Conservation (phyloP, 2,329 filamentous ascomycete genomes). For the Epichloe aotearoae region DNA sequence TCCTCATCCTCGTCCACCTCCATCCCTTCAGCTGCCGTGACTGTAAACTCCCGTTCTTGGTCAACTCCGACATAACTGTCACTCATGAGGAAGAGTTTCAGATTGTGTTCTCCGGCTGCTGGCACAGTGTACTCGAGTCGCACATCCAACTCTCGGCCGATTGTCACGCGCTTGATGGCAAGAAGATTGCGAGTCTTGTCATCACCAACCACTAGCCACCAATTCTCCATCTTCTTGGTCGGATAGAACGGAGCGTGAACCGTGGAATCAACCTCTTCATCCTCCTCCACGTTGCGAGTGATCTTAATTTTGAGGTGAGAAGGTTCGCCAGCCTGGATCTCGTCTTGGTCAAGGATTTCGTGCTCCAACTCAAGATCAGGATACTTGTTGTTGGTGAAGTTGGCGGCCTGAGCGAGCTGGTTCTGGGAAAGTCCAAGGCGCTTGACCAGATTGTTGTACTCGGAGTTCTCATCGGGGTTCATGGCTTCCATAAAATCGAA, state of each 20-base stretch:
- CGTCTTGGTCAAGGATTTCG: slow-evolving; percentile 67
- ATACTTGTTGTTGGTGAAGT: slow-evolving; percentile 93
- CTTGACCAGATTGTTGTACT: slow-evolving; percentile 67
- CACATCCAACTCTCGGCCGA: slow-evolving; percentile 64
- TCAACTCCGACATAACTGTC: slow-evolving; percentile 96
- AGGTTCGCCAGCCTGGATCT: slow-evolving; percentile 66
- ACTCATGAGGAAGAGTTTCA: slow-evolving; percentile 92
- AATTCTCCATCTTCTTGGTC: slow-evolving; percentile 84
- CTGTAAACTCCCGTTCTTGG: slow-evolving; percentile 80
- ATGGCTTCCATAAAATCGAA: slow-evolving; percentile 99
- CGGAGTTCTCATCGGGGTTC: slow-evolving; percentile 83
- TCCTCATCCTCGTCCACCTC: slow-evolving; percentile 85
- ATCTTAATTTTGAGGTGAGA: slow-evolving; percentile 75
- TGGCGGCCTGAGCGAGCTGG: slow-evolving; percentile 78
- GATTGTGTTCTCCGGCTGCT: slow-evolving; percentile 66
- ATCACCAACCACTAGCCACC: slow-evolving; percentile 95
- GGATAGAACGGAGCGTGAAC: slow-evolving; percentile 97
- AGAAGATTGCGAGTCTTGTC: slow-evolving; percentile 77
- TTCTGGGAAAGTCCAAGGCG: slow-evolving; percentile 65
- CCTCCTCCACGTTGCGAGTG: slow-evolving; percentile 62
- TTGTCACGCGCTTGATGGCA: slow-evolving; percentile 88
- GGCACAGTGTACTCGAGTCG: slow-evolving; percentile 82
- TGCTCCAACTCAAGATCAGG: slow-evolving; percentile 90
- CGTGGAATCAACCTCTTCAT: slow-evolving; percentile 58
- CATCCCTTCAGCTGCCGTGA: slow-evolving; percentile 82